A percentile compares a stretch with the other conserved stretches of the same genome.
phyloP scores from a whole-genome alignment of 208 protist species.

The Sergeia podlipaevii region DNA sequence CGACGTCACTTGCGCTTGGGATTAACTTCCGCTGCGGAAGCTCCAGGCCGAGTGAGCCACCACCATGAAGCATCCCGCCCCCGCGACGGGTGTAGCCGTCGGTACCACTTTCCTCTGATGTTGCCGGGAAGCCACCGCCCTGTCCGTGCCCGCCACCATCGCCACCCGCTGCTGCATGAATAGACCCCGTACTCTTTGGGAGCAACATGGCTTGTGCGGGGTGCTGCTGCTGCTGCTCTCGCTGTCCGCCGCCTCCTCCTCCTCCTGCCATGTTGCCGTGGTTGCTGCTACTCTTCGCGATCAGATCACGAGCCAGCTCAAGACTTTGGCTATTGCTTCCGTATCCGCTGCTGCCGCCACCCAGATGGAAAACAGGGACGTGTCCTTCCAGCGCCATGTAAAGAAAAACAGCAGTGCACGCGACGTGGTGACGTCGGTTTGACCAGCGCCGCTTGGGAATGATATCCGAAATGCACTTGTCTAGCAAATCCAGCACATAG shows the following conservation, averaged over 20 bases:
- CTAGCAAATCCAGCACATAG: constrained; percentile 56
- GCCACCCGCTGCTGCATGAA: too few species aligned
- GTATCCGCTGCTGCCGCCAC: constrained; percentile 6
- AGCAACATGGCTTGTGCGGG: too few species aligned
- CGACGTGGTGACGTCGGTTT: constrained; percentile 57
- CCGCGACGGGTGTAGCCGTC: constrained; percentile 3
- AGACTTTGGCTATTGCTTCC: constrained; percentile 30
- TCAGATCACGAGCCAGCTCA: constrained; percentile 17
- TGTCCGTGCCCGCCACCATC: too few species aligned
- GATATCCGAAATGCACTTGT: constrained; percentile 49
- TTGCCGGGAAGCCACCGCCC: constrained; percentile 7
- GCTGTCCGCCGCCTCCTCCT: too few species aligned
- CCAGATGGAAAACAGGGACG: constrained; percentile 41
- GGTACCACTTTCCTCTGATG: constrained; percentile 41
- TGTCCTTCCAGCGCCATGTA: constrained; percentile 68
- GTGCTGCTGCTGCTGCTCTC: too few species aligned
- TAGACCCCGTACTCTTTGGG: too few species aligned
- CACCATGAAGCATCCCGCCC: too few species aligned
- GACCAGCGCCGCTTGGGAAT: constrained; percentile 65
- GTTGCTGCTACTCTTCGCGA: too few species aligned
- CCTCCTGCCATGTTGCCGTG: too few species aligned
- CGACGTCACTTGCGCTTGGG: too few species aligned
- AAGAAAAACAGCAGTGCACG: constrained; percentile 65
- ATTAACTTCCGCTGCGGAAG: too few species aligned
- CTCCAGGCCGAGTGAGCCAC: too few species aligned